Percentiles rank a stretch among this genome's conserved stretches.
These are phyloP conservation scores for Ilex aquifolium DNA, from an alignment of 257 asterid genomes.

Conservation along the genomic window DNA sequence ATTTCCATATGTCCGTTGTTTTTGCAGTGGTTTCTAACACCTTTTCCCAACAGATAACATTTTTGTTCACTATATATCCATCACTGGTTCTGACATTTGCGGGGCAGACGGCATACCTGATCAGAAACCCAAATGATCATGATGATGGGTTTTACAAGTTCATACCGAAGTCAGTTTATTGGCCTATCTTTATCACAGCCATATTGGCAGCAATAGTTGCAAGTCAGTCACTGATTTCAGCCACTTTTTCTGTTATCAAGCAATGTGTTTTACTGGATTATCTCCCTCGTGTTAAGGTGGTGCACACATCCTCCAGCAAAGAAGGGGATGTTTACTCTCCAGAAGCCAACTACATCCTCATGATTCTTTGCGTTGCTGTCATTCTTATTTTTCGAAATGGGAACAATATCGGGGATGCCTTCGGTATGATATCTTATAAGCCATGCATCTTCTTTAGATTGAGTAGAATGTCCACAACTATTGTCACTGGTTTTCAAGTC, in stretches of 20 bases:
- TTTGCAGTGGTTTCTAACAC: background rate
- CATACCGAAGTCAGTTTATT: constrained; percentile 28
- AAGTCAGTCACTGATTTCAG: constrained; percentile 35
- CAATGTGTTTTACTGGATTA: constrained; percentile 34
- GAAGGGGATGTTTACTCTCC: constrained; percentile 36
- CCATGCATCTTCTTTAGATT: background rate
- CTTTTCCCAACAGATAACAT: constrained; percentile 21
- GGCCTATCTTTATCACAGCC: constrained; percentile 31
- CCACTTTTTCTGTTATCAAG: constrained; percentile 32
- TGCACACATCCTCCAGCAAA: constrained; percentile 29
- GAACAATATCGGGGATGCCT: constrained; percentile 34
- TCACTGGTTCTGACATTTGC: constrained; percentile 30
- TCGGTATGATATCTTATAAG: constrained; percentile 18
- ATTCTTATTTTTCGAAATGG: constrained; percentile 34
- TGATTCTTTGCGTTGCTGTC: constrained; percentile 33
- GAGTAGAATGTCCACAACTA: no score
- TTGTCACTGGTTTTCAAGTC: no score
- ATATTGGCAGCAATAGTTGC: constrained; percentile 35
- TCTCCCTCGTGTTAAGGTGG: constrained; percentile 33
- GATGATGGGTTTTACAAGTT: constrained; percentile 29
- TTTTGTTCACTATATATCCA: constrained; percentile 27
- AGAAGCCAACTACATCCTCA: constrained; percentile 26
- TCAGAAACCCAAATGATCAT: constrained; percentile 32
- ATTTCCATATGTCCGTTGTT: background rate
- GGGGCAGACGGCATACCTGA: constrained; percentile 37